Evolutionary conservation across 164 flowering plant genomes (phyloP), one percentile per base, ranked within the genome.

Genomic region (Umbellularia californica): DNA sequence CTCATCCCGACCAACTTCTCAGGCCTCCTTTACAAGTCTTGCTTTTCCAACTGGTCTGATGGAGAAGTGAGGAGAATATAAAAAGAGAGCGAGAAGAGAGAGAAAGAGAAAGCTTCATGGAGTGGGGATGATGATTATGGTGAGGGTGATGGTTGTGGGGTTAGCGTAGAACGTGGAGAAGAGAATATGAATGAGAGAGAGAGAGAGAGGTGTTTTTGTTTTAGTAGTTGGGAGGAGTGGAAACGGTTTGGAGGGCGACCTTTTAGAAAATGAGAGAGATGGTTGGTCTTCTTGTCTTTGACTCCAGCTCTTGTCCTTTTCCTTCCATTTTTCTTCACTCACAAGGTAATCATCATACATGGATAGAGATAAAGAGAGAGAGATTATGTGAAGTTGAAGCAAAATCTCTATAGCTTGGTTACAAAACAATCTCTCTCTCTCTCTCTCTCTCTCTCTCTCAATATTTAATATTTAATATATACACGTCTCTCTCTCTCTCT

Each of bases 221-320:
- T 19, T 86, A 83, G 91, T 88, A 86, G 90, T 88, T 79, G 84
- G 83, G 90, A 86, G 84, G 76, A 87, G 82, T 79, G 86, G 81
- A 80, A 90, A 92, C 94, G 91, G 97, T 88, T 87, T 90, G 83
- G 97, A 90, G 82, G 79, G 89, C 84, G 89, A 88, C 92, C 82
- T 77, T 76, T 65, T 6, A 25, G 70, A 70, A 70, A 55, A 65
- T 52, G 62, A 69, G 75, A 68, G 70, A 77, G 72, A 81, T 75
- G 83, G 81, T 71, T 84, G 87, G 85, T 82, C 86, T 83, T 84
- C 87, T 88, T 88, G 84, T 85, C 84, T 86, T 85, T 86, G 90
- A 85, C 87, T 86, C 87, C 75, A 81, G 71, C 77, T 79, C 78
- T 84, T 71, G 86, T 86, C 83, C 79, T 83, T 83, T 76, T 83